Conservation (phyloP, 2,329 filamentous ascomycete genomes). For the Nothopassalora personata region DNA sequence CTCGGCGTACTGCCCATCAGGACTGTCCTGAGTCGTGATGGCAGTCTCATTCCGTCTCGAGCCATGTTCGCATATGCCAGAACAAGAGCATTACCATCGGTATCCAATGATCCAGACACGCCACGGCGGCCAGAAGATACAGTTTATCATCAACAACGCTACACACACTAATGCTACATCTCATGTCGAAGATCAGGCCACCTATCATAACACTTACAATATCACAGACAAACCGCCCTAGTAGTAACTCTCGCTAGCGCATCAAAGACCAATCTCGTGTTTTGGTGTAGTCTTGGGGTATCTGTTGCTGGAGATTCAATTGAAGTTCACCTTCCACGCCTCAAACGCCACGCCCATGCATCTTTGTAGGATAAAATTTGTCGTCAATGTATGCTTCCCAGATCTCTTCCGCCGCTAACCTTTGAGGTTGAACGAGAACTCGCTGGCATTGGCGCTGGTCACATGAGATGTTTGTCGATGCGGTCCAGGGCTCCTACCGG, state of each 20-base stretch:
- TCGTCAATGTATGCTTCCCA: background rate
- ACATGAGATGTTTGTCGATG: slow-evolving; percentile 5
- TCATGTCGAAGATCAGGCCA: background rate
- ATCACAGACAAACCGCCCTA: background rate
- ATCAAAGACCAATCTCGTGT: background rate
- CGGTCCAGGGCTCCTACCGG: slow-evolving; percentile 9
- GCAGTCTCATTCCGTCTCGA: no score
- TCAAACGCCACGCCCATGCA: background rate
- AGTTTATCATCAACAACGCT: background rate
- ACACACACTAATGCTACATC: background rate
- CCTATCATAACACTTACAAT: background rate
- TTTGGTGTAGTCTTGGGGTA: background rate
- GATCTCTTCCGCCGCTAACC: background rate
- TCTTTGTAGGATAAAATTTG: background rate
- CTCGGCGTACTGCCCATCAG: no score
- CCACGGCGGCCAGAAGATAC: background rate
- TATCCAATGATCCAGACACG: no score
- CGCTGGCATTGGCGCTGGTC: slow-evolving; percentile 17
- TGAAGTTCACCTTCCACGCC: background rate
- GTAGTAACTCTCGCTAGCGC: background rate
- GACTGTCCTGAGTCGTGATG: no score
- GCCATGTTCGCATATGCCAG: no score
- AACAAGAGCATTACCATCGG: no score
- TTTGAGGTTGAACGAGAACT: slow-evolving; percentile 22
- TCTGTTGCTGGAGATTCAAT: no score